A percentile compares a stretch with the other conserved stretches of the same genome.
phyloP scores from a whole-genome alignment of 495 filamentous ascomycete species.

The Zalerion maritima region DNA sequence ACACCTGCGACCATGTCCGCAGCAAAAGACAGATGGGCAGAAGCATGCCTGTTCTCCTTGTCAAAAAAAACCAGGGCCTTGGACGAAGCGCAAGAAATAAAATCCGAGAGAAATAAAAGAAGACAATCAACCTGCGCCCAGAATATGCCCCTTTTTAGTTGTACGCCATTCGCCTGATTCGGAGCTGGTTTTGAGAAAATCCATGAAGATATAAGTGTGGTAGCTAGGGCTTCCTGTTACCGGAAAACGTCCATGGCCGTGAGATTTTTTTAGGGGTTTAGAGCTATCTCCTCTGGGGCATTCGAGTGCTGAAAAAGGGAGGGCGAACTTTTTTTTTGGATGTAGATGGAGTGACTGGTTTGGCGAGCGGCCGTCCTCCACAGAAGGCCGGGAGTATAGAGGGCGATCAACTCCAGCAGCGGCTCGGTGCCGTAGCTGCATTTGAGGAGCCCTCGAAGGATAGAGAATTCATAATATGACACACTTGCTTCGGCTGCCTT shows the following conservation, averaged over 20 bases:
- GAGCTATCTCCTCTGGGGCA: not conserved
- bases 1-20: conserved; percentile 6
- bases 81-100: too few species aligned
- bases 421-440: conserved; percentile 4
- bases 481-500: conserved; percentile 8
- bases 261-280: conserved; percentile 3
- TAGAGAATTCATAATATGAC: conserved; percentile 19
- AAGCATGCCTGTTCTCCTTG: conserved; percentile 5
- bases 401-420: conserved; percentile 1
- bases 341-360: not conserved
- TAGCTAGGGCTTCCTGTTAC: conserved; percentile 9
- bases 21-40: conserved; percentile 5
- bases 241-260: conserved; percentile 6
- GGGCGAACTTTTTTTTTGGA: conserved; percentile 1
- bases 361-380: not conserved
- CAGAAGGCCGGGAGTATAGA: conserved; percentile 3
- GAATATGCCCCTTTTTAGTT: conserved; percentile 22
- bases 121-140: conserved; percentile 18
- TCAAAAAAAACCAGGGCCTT: conserved; percentile 14
- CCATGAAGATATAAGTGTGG: conserved; percentile 8
- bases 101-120: conserved; percentile 16
- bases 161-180: conserved; percentile 21
- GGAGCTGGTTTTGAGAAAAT: conserved; percentile 17
- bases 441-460: conserved; percentile 5
- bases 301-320: conserved; percentile 3